These are phyloP conservation scores for Acacia crassicarpa DNA, from an alignment of 306 rosid species.

Conservation along the genomic window DNA sequence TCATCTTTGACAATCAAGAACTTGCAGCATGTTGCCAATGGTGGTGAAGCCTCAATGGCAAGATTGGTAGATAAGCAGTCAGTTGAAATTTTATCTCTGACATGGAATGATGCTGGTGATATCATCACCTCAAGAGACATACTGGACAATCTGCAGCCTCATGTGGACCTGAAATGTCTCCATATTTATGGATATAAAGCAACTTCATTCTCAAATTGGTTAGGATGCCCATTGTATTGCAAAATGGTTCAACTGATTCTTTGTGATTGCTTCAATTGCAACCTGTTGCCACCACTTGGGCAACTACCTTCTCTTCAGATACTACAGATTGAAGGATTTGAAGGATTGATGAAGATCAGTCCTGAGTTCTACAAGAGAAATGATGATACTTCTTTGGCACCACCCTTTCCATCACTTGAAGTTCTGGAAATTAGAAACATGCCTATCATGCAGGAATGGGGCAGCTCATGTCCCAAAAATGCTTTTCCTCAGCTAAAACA, in stretches of 20 bases:
- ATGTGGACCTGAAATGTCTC: neutral
- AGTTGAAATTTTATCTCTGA: neutral
- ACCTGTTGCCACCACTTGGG: neutral
- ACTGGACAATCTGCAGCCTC: neutral
- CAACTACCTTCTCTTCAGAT: neutral
- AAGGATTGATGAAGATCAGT: neutral
- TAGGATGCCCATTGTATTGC: neutral
- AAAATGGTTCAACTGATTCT: neutral
- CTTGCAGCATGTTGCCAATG: neutral
- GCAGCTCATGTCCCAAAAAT: neutral
- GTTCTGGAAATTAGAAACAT: neutral
- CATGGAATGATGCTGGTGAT: neutral
- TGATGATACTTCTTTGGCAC: neutral
- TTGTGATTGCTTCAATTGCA: neutral
- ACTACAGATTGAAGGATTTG: neutral
- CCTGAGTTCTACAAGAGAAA: neutral
- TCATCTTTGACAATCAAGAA: neutral
- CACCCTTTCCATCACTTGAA: neutral
- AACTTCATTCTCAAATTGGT: neutral
- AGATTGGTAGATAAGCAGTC: neutral
- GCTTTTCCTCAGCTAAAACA: neutral
- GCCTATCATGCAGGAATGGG: neutral
- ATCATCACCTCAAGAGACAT: neutral
- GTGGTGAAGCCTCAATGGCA: neutral
- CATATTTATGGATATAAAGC: neutral